These are phyloP conservation scores for Aspergillus wentii DNA, from an alignment of 495 filamentous ascomycete genomes.

Conservation along the genomic window DNA sequence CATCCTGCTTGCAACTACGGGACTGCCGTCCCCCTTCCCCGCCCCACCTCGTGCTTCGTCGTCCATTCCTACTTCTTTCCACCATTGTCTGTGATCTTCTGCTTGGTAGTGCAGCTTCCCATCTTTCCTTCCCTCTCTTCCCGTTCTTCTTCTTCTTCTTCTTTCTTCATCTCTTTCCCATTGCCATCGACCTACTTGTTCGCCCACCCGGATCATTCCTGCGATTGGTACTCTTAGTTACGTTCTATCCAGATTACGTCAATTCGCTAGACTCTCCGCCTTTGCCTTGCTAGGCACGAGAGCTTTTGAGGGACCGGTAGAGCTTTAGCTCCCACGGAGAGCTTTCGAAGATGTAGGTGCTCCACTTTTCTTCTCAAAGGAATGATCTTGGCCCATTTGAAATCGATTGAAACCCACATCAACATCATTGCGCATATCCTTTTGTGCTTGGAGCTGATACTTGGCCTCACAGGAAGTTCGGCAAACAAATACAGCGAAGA, in stretches of 20 bases:
- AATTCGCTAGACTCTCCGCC: not conserved
- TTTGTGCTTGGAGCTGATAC: no score
- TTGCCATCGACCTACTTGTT: no score
- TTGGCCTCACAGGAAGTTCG: constrained; percentile 78
- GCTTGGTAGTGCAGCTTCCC: not conserved
- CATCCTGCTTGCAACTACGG: no score
- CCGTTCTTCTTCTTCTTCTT: constrained; percentile 1
- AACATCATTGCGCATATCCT: no score
- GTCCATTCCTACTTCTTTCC: no score
- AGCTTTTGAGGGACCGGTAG: constrained; percentile 14
- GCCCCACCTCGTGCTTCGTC: no score
- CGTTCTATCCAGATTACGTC: constrained; percentile 1
- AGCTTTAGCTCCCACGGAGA: constrained; percentile 16
- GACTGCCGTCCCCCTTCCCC: no score
- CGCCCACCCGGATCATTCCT: no score
- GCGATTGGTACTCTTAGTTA: constrained; percentile 3
- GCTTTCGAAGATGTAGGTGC: constrained; percentile 29
- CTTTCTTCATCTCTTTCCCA: not conserved
- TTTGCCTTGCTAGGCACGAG: constrained; percentile 6
- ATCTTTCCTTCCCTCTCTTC: constrained; percentile 1
- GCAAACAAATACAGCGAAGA: constrained; percentile 97
- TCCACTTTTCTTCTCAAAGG: not conserved
- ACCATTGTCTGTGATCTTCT: no score
- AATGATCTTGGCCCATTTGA: not conserved
- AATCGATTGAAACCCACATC: not conserved